Conservation (phyloP, 1,284 basidiomycete genomes). For the Takashimella koratensis region DNA sequence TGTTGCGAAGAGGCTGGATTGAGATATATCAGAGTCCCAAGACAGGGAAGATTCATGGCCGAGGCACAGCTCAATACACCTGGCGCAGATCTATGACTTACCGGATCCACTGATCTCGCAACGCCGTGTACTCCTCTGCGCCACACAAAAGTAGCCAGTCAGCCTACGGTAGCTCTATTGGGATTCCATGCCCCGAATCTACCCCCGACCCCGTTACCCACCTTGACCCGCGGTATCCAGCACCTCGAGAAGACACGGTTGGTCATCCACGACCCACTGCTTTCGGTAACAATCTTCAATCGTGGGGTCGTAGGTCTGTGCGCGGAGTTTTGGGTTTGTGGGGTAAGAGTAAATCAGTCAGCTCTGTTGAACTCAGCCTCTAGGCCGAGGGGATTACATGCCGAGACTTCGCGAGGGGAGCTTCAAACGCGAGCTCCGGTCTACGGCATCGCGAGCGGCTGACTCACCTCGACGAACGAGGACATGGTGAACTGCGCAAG, state of each 20-base stretch:
- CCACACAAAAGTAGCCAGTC: constrained; percentile 11
- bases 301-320: constrained; percentile 55
- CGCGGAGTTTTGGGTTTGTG: not conserved
- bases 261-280: constrained; percentile 83
- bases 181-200: too few species aligned
- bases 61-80: too few species aligned
- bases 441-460: too few species aligned
- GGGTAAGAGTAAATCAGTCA: too few species aligned
- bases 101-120: constrained; percentile 99
- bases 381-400: too few species aligned
- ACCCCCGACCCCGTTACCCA: too few species aligned
- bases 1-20: constrained; percentile 5
- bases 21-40: constrained; percentile 2
- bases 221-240: constrained; percentile 93
- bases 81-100: constrained; percentile 56
- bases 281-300: constrained; percentile 95
- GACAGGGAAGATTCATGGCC: constrained; percentile 2
- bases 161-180: not conserved
- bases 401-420: too few species aligned
- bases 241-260: constrained; percentile 87
- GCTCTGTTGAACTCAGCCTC: too few species aligned
- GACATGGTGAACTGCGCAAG: constrained; percentile 74
- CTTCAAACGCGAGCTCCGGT: too few species aligned
- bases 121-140: constrained; percentile 89
- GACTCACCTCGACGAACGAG: constrained; percentile 69